Conservation (phyloP, 805 yeast species). For the Hanseniaspora nectarophila region DNA sequence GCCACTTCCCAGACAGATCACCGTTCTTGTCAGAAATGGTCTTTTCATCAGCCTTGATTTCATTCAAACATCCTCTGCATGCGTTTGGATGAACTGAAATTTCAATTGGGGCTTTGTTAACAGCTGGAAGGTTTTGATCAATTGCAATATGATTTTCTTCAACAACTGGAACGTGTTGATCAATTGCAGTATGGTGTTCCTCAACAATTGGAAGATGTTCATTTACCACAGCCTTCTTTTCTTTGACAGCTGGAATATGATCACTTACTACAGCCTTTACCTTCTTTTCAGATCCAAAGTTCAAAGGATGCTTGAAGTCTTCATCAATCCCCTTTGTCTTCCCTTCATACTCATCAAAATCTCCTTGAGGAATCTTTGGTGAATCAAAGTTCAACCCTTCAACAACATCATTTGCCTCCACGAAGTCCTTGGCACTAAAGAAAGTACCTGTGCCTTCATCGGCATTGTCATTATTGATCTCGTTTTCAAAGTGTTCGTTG, state of each 20-base stretch:
- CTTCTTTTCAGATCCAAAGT: too few species aligned
- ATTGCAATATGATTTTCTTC: too few species aligned
- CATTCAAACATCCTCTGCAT: slow-evolving; percentile 58
- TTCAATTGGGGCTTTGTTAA: too few species aligned
- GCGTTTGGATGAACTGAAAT: slow-evolving; percentile 25
- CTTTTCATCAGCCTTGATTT: slow-evolving; percentile 38
- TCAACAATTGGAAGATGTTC: too few species aligned
- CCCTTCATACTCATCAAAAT: neutral
- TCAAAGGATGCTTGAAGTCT: neutral
- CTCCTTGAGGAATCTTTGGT: too few species aligned
- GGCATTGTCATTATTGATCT: neutral
- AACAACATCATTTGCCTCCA: neutral
- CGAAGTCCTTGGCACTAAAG: neutral
- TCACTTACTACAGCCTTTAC: too few species aligned
- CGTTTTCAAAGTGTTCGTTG: neutral
- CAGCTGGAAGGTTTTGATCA: too few species aligned
- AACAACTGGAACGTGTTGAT: too few species aligned
- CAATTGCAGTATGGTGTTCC: slow-evolving; percentile 30
- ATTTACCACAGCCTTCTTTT: too few species aligned
- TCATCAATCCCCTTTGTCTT: neutral
- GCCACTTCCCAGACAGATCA: slow-evolving; percentile 91
- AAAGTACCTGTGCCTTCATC: neutral
- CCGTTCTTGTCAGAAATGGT: slow-evolving; percentile 55
- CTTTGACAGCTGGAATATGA: too few species aligned
- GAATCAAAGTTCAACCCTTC: neutral